Percentiles rank a stretch among this genome's conserved stretches.
Conservation (phyloP, 345 rosid species). For the Erodium maritimum region DNA sequence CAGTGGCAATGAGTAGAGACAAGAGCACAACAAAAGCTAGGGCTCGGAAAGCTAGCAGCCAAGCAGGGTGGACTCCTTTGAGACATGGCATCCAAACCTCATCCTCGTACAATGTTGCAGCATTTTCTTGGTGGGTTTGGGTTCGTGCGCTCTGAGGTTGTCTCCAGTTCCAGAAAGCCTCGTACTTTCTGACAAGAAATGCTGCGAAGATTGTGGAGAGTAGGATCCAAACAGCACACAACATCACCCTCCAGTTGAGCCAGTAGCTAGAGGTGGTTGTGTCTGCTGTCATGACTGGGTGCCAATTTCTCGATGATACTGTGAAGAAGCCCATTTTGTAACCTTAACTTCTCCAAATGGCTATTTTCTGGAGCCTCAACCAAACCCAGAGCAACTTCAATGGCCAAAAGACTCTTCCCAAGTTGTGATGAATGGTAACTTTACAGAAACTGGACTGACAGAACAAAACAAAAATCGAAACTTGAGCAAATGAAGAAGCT, state of each 20-base stretch:
- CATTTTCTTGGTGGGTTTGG: slow-evolving; percentile 30
- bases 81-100: slow-evolving; percentile 86
- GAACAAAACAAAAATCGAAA: neutral
- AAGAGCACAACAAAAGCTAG: slow-evolving; percentile 57
- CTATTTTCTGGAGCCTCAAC: neutral
- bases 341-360: slow-evolving; percentile 7
- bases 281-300: slow-evolving; percentile 43
- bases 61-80: slow-evolving; percentile 74
- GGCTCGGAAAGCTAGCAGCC: slow-evolving; percentile 74
- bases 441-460: neutral
- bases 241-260: slow-evolving; percentile 79
- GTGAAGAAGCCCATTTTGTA: slow-evolving; percentile 29
- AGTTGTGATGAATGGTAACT: neutral
- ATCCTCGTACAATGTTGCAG: slow-evolving; percentile 47
- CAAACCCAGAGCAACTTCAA: too few relatives aligned
- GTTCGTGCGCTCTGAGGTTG: slow-evolving; percentile 2
- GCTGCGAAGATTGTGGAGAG: slow-evolving; percentile 24
- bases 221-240: slow-evolving; percentile 54
- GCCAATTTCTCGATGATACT: slow-evolving; percentile 37
- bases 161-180: slow-evolving; percentile 19
- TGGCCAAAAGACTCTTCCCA: too few relatives aligned
- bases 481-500: neutral
- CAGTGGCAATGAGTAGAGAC: slow-evolving; percentile 31
- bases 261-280: slow-evolving; percentile 63
- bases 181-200: slow-evolving; percentile 52